These are phyloP conservation scores for Spiraea crenata DNA, from an alignment of 331 rosid species.

Conservation along the genomic window DNA sequence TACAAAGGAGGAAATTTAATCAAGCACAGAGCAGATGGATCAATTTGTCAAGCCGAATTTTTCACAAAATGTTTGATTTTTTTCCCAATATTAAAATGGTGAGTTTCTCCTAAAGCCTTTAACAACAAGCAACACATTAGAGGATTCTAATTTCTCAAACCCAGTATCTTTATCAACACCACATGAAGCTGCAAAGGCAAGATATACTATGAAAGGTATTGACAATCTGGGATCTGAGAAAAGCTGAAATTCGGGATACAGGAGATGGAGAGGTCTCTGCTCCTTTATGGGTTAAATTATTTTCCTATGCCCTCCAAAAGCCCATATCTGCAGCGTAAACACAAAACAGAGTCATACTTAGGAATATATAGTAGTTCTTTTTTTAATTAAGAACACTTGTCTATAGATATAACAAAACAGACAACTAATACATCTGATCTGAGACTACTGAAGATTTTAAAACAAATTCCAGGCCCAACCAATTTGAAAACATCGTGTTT, in stretches of 20 bases:
- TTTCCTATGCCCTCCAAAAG: constrained; percentile 59
- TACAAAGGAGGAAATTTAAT: neutral
- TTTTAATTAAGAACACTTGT: neutral
- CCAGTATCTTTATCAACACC: constrained; percentile 3
- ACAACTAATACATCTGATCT: neutral
- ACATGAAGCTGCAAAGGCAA: constrained; percentile 5
- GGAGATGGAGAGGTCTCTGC: constrained; percentile 1
- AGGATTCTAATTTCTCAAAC: constrained; percentile 24
- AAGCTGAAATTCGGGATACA: constrained; percentile 8
- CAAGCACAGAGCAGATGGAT: neutral
- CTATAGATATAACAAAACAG: neutral
- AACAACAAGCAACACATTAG: constrained; percentile 33
- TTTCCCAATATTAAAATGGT: constrained; percentile 14
- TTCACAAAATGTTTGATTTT: constrained; percentile 9
- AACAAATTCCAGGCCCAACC: neutral
- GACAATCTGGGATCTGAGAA: constrained; percentile 7
- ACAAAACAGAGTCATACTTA: constrained; percentile 3
- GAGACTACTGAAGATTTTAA: neutral
- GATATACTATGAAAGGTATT: constrained; percentile 4
- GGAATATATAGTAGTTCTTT: neutral
- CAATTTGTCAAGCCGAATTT: constrained; percentile 14
- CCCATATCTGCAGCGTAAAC: constrained; percentile 52
- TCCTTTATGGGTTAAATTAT: constrained; percentile 31
- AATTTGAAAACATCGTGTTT: neutral
- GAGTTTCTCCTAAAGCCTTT: constrained; percentile 9